Percentiles rank a stretch among this genome's conserved stretches.
Conservation (phyloP, 2,329 filamentous ascomycete genomes). For the Hawksworthiomyces lignivorus region DNA sequence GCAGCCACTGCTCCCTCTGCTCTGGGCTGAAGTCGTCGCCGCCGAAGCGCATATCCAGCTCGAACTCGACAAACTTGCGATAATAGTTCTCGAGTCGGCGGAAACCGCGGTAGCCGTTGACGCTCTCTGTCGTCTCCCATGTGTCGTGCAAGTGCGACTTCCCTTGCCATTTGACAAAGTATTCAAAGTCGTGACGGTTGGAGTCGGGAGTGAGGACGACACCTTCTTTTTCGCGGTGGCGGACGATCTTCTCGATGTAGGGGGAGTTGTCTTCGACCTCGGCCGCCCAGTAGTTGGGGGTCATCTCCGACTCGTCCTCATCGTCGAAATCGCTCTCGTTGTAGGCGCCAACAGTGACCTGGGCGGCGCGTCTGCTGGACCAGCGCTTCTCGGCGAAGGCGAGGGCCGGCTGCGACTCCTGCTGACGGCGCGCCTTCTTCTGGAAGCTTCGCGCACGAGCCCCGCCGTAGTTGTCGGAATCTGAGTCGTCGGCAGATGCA, state of each 20-base stretch:
- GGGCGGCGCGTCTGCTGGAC: slow-evolving; percentile 77
- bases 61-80: slow-evolving; percentile 70
- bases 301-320: slow-evolving; percentile 57
- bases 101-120: slow-evolving; percentile 72
- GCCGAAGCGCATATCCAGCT: slow-evolving; percentile 69
- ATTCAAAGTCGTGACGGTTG: slow-evolving; percentile 74
- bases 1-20: slow-evolving; percentile 84
- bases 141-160: slow-evolving; percentile 93
- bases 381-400: slow-evolving; percentile 78
- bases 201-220: slow-evolving; percentile 50
- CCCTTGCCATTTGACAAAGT: slow-evolving; percentile 91
- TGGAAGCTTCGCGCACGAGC: slow-evolving; percentile 59
- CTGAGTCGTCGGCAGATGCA: slow-evolving; percentile 52
- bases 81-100: slow-evolving; percentile 94
- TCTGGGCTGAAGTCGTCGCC: slow-evolving; percentile 70
- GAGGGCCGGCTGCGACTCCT: slow-evolving; percentile 59
- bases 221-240: slow-evolving; percentile 71
- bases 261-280: slow-evolving; percentile 70
- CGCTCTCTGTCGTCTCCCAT: slow-evolving; percentile 75
- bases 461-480: slow-evolving; percentile 73
- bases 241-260: slow-evolving; percentile 84
- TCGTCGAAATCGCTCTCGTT: slow-evolving; percentile 61
- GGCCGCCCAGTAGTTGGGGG: slow-evolving; percentile 61
- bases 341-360: slow-evolving; percentile 55
- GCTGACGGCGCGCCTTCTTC: slow-evolving; percentile 71